Evolutionary conservation across 2,329 filamentous ascomycete genomes (phyloP), one percentile per base, ranked within the genome.

Genomic region (Colletotrichum tropicale): DNA sequence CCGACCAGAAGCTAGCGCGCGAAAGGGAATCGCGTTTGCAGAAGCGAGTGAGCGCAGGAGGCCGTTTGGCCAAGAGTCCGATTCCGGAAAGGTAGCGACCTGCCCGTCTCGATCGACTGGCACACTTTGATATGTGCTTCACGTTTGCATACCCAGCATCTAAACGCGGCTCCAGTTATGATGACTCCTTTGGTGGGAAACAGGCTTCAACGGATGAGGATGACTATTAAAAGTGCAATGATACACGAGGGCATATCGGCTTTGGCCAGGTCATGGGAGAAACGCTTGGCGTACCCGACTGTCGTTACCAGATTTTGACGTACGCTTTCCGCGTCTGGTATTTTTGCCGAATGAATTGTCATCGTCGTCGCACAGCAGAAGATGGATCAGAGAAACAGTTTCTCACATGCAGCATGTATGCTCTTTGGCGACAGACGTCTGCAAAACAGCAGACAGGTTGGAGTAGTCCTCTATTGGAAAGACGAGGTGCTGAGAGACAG

Each of bases 1-100:
- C 85, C 10, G 84, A 83, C 68, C 90, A 92, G 67, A 88, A 86
- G 78, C 82, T 90, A 68, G 88, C 90, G 74, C 89, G 89, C 55
- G 93, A 95, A 79, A 91, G 89, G 81, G 93, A 96, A 80, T 86
- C 89, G 28, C 92, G 92, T 76, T 84, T 96, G 75, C 93, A 95
- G 83, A 97, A 97, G 87, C 90, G 94, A 76, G 92, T 95, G 77
- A 96, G 94, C 82, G 94, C 93, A 30, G 94, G 94, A 62, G 94
- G 94, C 64, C 89, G 94, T 79, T 88, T 96, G 81, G 92, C 92
- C 76, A 92, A 89, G 84, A 89, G 89, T 80, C 89, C 91, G 80
- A 92, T 92, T 83, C 90, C 90, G 80, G 91, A 92, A 85, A 89
- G 87, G 83, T 91, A 91, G 89, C 87, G 86, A 82, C 81, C 84